phyloP scores from a whole-genome alignment of 2,329 filamentous ascomycete genomes.

The Fusarium sp. region DNA sequence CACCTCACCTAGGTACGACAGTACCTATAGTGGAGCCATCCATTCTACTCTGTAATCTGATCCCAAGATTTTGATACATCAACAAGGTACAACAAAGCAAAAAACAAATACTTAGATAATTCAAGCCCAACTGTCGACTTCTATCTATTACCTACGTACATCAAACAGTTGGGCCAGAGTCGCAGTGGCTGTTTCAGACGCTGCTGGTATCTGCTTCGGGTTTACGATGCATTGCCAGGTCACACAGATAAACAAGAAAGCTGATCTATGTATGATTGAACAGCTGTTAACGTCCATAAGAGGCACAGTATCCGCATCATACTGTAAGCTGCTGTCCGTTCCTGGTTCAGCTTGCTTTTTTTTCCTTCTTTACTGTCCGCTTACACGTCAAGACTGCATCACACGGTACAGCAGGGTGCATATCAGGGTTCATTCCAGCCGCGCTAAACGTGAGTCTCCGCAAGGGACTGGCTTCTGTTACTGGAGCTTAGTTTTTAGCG shows the following conservation, averaged over 20 bases:
- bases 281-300: neutral
- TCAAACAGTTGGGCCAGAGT: neutral
- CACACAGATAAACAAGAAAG: constrained; percentile 22
- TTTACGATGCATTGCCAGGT: constrained; percentile 37
- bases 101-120: neutral
- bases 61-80: neutral
- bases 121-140: neutral
- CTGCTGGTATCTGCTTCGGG: constrained; percentile 25
- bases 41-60: constrained; percentile 12
- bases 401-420: constrained; percentile 9
- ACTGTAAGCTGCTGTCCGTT: neutral
- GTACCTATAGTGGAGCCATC: constrained; percentile 11
- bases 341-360: constrained; percentile 4
- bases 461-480: constrained; percentile 27
- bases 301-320: neutral
- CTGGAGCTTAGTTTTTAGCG: constrained; percentile 27
- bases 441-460: constrained; percentile 30
- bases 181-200: constrained; percentile 3
- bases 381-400: constrained; percentile 36
- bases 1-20: neutral
- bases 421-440: constrained; percentile 16
- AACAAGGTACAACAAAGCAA: neutral
- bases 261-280: neutral
- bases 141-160: neutral
- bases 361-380: neutral